phyloP scores from a whole-genome alignment of 371 early-diverging fungal genomes.

The Mortierella sp. region DNA sequence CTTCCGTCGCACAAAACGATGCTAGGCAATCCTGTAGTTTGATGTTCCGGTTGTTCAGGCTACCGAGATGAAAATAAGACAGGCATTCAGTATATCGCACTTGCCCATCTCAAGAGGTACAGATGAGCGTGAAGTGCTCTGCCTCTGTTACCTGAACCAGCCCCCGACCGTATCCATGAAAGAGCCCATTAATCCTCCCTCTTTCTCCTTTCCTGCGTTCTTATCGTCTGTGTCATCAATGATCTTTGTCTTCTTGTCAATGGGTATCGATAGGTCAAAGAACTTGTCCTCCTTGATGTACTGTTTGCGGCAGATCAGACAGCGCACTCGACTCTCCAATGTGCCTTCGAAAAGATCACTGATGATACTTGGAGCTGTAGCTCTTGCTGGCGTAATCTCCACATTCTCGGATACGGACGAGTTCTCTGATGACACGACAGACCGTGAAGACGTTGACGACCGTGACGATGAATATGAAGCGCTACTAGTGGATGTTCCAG shows the following conservation, averaged over 20 bases:
- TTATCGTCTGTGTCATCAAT: slow-evolving; percentile 27
- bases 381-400: slow-evolving; percentile 46
- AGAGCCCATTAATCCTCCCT: slow-evolving; percentile 34
- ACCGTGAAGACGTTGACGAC: slow-evolving; percentile 27
- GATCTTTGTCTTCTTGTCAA: slow-evolving; percentile 55
- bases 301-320: slow-evolving; percentile 59
- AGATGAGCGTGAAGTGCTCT: background rate
- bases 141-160: slow-evolving; percentile 39
- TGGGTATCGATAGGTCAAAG: slow-evolving; percentile 60
- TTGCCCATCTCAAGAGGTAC: background rate
- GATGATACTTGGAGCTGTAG: slow-evolving; percentile 55
- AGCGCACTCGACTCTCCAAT: slow-evolving; percentile 57
- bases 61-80: background rate
- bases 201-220: slow-evolving; percentile 18
- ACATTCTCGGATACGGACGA: slow-evolving; percentile 45
- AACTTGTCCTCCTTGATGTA: slow-evolving; percentile 57
- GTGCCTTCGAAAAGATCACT: slow-evolving; percentile 61
- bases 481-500: slow-evolving; percentile 18
- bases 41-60: slow-evolving; percentile 26
- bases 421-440: slow-evolving; percentile 41
- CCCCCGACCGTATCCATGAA: slow-evolving; percentile 43
- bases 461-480: slow-evolving; percentile 44
- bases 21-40: slow-evolving; percentile 56
- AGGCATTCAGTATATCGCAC: too few relatives aligned
- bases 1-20: slow-evolving; percentile 57